Evolutionary conservation across 352 stramenopile genomes (phyloP), one percentile per base, ranked within the genome.

Genomic region (Phytophthora fragariae): DNA sequence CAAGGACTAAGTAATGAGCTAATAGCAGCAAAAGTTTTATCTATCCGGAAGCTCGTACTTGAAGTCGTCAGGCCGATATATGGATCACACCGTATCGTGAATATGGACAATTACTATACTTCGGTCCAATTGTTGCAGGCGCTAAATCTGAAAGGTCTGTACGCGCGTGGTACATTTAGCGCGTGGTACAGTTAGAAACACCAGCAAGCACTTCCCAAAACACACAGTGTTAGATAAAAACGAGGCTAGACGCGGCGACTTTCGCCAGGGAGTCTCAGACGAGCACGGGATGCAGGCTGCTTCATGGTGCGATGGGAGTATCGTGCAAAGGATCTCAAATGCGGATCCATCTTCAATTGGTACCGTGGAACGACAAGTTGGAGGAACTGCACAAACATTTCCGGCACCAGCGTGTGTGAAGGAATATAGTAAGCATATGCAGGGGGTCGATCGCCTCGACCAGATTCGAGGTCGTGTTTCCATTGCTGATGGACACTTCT

Each of bases 401-500:
- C 37, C 37, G 37, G 37, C 37, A n/a, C 27, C 27, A 31, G 27
- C 27, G 27, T 31, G 27, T 31, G 27, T 31, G 27, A 31, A 31
- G 27, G 27, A 31, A 31, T 83, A 83, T 50, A 57, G 41, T 37
- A 0, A 66, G 15, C 14, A 77, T 47, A 79, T 83, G 70, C 73
- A 83, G 39, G 77, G 73, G 1, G 77, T 81, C 0, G 77, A 83
- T n/a, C 21, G 73, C 0, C 21, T 66, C 29, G 77, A 81, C 56
- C 73, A 83, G 50, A 33, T 83, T 24, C 63, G 70, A 21, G 54
- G 31, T 12, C 37, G 57, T 1, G 80, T 77, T 29, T 80, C 72
- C 31, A 7, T 80, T 31, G 65, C 72, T 0, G 68, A 57, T 21
- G 72, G 76, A 12, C 76, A 83, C 27, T 77, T 57, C 0, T 73